These are phyloP conservation scores for Coniochaeta prunicola DNA, from an alignment of 2,329 filamentous ascomycete genomes.

Conservation along the genomic window DNA sequence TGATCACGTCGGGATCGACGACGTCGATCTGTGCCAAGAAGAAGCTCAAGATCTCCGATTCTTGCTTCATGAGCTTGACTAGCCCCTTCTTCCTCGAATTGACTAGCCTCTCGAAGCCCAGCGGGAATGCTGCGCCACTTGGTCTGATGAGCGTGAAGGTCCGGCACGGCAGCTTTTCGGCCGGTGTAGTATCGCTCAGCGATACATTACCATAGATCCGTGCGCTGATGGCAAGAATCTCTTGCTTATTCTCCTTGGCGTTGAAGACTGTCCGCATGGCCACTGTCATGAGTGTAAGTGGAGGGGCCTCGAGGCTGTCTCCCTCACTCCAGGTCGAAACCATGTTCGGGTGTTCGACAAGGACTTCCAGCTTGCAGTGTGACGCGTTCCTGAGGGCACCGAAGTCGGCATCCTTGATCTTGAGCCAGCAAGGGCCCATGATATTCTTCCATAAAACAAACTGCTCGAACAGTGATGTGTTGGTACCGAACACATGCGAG, in stretches of 20 bases:
- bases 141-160: constrained; percentile 91
- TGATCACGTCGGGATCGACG: constrained; percentile 85
- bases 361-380: constrained; percentile 91
- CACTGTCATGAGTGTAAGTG: constrained; percentile 92
- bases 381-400: constrained; percentile 82
- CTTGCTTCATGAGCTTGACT: constrained; percentile 75
- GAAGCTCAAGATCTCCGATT: constrained; percentile 77
- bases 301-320: constrained; percentile 75
- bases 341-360: constrained; percentile 69
- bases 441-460: constrained; percentile 99
- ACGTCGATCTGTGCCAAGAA: constrained; percentile 84
- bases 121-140: constrained; percentile 65
- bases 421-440: constrained; percentile 98
- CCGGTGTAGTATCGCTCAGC: constrained; percentile 78
- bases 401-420: constrained; percentile 81
- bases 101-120: constrained; percentile 76
- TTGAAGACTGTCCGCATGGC: constrained; percentile 85
- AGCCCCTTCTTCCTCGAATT: constrained; percentile 66
- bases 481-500: constrained; percentile 87
- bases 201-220: constrained; percentile 88
- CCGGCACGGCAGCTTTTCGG: constrained; percentile 80
- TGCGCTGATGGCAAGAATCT: constrained; percentile 85
- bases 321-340: constrained; percentile 68
- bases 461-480: constrained; percentile 92
- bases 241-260: constrained; percentile 88